Percentiles rank a stretch among this genome's conserved stretches.
These are phyloP conservation scores for Sungouiella thailandica DNA, from an alignment of 805 yeast genomes.

Conservation along the genomic window DNA sequence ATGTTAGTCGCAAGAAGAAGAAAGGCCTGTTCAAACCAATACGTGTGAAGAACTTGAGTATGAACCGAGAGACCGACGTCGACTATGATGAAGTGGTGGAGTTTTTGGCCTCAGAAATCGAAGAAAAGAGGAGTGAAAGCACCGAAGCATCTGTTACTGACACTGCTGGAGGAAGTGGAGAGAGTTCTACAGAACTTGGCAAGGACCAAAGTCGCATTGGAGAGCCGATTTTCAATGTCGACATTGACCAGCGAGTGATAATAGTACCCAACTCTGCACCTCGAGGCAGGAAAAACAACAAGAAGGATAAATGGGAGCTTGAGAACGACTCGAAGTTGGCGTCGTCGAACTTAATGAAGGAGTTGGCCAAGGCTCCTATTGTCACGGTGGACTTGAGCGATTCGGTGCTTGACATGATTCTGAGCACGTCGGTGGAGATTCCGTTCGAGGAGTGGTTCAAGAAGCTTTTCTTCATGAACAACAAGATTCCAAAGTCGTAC, in stretches of 20 bases:
- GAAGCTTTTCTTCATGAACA: slow-evolving; percentile 69
- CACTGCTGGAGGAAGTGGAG: not conserved
- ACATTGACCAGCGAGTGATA: slow-evolving; percentile 49
- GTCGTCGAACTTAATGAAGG: slow-evolving; percentile 47
- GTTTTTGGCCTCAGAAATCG: slow-evolving; percentile 22
- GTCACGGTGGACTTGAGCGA: slow-evolving; percentile 76
- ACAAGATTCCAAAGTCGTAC: slow-evolving; percentile 80
- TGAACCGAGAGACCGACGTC: slow-evolving; percentile 64
- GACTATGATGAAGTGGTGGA: slow-evolving; percentile 60
- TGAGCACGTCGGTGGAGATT: slow-evolving; percentile 67
- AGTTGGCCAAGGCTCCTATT: slow-evolving; percentile 63
- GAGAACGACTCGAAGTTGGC: slow-evolving; percentile 71
- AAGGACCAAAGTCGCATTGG: slow-evolving; percentile 10
- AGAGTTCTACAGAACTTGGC: slow-evolving; percentile 1
- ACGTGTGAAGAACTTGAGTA: slow-evolving; percentile 59
- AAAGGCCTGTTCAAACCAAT: slow-evolving; percentile 64
- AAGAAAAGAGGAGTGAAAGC: slow-evolving; percentile 18
- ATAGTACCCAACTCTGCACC: slow-evolving; percentile 79
- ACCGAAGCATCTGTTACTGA: slow-evolving; percentile 1
- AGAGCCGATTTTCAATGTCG: slow-evolving; percentile 29
- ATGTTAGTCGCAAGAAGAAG: slow-evolving; percentile 19
- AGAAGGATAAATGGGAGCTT: slow-evolving; percentile 68
- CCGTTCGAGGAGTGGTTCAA: slow-evolving; percentile 74
- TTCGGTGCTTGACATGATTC: slow-evolving; percentile 80
- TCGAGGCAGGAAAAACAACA: slow-evolving; percentile 69